Evolutionary conservation across 371 early-diverging fungal species (phyloP).

Genomic region (Apophysomyces sp.): DNA sequence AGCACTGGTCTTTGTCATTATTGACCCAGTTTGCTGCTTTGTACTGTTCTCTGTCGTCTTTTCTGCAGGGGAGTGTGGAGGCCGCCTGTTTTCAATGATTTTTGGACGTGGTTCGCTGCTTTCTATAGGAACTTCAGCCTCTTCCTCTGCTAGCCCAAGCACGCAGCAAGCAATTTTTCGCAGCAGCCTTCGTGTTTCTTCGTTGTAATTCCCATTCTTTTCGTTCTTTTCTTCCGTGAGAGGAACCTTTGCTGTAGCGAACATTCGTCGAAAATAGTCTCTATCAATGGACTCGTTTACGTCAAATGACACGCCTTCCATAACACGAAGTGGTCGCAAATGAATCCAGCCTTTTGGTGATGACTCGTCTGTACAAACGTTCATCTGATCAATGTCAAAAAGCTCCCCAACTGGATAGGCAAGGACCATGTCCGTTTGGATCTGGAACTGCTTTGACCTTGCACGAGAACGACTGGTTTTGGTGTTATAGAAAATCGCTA

Average conservation of each 20-base stretch:
- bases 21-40: neutral
- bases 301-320: slow-evolving; percentile 31
- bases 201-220: neutral
- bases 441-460: neutral
- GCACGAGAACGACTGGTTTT: neutral
- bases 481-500: slow-evolving; percentile 29
- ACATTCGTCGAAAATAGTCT: slow-evolving; percentile 42
- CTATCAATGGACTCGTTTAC: slow-evolving; percentile 42
- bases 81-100: neutral
- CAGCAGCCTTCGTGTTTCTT: neutral
- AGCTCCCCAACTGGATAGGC: slow-evolving; percentile 34
- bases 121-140: neutral
- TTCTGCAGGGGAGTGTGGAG: neutral
- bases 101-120: neutral
- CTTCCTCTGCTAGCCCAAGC: neutral
- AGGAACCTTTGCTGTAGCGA: slow-evolving; percentile 40
- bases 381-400: slow-evolving; percentile 32
- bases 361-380: slow-evolving; percentile 40
- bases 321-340: slow-evolving; percentile 32
- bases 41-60: neutral
- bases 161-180: neutral
- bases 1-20: neutral
- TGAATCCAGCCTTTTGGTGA: slow-evolving; percentile 44
- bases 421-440: slow-evolving; percentile 28
- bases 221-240: slow-evolving; percentile 18